Conservation (phyloP, 768 basidiomycete species). For the Rhodotorula paludigena region DNA sequence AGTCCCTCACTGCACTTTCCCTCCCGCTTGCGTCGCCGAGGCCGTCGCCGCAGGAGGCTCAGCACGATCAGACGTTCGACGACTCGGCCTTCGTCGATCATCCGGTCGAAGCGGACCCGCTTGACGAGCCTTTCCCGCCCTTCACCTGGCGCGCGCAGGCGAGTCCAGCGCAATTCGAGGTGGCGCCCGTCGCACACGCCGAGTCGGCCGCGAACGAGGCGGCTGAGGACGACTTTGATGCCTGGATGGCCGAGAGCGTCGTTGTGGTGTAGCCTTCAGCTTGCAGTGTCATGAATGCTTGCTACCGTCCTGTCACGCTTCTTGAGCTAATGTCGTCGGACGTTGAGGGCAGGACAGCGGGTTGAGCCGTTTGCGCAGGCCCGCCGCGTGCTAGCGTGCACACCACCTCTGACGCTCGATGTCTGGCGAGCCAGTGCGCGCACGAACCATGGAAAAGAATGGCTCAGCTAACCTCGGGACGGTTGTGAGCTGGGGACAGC, state of each 20-base stretch:
- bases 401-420: too few relatives aligned
- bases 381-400: too few relatives aligned
- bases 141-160: too few relatives aligned
- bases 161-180: not conserved
- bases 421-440: too few relatives aligned
- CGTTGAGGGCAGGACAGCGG: too few relatives aligned
- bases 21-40: not conserved
- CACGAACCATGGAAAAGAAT: too few relatives aligned
- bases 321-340: too few relatives aligned
- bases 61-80: not conserved
- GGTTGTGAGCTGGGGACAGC: not conserved
- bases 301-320: too few relatives aligned
- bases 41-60: not conserved
- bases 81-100: not conserved
- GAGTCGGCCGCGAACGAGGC: not conserved
- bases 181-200: not conserved
- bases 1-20: too few relatives aligned
- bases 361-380: too few relatives aligned
- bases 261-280: not conserved
- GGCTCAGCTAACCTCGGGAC: too few relatives aligned
- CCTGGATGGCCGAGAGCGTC: conserved; percentile 24
- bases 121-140: too few relatives aligned
- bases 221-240: conserved; percentile 23
- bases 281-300: not conserved
- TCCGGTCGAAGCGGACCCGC: not conserved